phyloP scores from a whole-genome alignment of 768 basidiomycete species.

The Mycena pura region DNA sequence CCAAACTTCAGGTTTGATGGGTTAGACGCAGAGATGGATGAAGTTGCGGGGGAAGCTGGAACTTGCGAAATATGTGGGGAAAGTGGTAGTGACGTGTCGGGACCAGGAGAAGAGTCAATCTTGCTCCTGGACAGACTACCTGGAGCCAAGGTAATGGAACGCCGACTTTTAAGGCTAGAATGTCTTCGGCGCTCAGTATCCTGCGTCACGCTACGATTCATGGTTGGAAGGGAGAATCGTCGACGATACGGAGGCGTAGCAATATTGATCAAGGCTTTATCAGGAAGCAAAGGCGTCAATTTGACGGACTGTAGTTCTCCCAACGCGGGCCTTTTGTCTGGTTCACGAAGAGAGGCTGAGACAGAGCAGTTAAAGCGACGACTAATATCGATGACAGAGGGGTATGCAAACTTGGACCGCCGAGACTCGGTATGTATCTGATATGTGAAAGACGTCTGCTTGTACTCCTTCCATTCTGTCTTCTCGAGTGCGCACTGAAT shows the following conservation, averaged over 20 bases:
- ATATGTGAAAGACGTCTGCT: conserved; percentile 29
- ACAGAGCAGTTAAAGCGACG: conserved; percentile 13
- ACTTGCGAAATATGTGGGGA: conserved; percentile 17
- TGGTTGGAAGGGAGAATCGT: conserved; percentile 40
- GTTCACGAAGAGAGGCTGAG: conserved; percentile 4
- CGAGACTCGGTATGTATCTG: conserved; percentile 28
- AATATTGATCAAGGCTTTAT: conserved; percentile 22
- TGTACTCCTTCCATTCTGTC: conserved; percentile 24
- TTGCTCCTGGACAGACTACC: conserved; percentile 33
- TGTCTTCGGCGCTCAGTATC: conserved; percentile 28
- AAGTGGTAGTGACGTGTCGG: conserved; percentile 27
- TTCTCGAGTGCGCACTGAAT: conserved; percentile 30
- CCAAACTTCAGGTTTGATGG: conserved; percentile 14
- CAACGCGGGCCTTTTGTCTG: conserved; percentile 1
- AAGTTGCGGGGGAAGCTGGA: conserved; percentile 1
- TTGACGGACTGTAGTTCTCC: conserved; percentile 23
- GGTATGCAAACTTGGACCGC: conserved; percentile 22
- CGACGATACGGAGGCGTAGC: conserved; percentile 18
- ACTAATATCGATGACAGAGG: conserved; percentile 27
- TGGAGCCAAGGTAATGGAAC: conserved; percentile 25
- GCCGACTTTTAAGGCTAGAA: conserved; percentile 34
- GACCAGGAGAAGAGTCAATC: conserved; percentile 23
- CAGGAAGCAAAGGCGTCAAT: conserved; percentile 29
- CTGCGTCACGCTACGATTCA: conserved; percentile 24
- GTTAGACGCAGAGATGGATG: conserved; percentile 5